Conservation (phyloP, 2,329 filamentous ascomycete genomes). For the Neophaeococcomyces aloes region DNA sequence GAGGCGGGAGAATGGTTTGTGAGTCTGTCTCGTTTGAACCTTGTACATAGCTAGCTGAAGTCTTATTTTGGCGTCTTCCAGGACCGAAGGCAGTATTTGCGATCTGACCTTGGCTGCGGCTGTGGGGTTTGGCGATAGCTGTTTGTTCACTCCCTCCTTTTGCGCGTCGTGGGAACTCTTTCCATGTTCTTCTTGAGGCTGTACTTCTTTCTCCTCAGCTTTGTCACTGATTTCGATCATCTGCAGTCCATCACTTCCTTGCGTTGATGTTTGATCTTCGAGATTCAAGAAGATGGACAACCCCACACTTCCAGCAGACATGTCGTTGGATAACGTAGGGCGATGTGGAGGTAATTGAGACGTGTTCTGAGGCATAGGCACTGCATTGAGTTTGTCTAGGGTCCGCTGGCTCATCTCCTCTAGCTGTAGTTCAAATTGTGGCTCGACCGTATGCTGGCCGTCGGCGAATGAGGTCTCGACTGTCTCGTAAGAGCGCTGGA, state of each 20-base stretch:
- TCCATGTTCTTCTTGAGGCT: slow-evolving; percentile 27
- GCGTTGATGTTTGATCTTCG: slow-evolving; percentile 15
- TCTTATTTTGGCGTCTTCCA: slow-evolving; percentile 17
- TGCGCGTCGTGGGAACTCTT: slow-evolving; percentile 15
- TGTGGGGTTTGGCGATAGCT: slow-evolving; percentile 2
- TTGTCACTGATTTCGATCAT: slow-evolving; percentile 23
- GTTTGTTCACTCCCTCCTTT: slow-evolving; percentile 14
- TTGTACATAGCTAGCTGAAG: slow-evolving; percentile 23
- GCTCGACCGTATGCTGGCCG: slow-evolving; percentile 17
- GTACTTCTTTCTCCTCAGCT: slow-evolving; percentile 30
- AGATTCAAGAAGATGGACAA: slow-evolving; percentile 22
- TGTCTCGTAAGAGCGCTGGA: slow-evolving; percentile 12
- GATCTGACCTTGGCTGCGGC: too few species aligned
- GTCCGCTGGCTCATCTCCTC: slow-evolving; percentile 22
- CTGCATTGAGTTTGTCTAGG: slow-evolving; percentile 18
- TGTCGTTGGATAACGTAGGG: slow-evolving; percentile 13
- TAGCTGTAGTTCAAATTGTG: slow-evolving; percentile 18
- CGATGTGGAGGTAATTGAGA: slow-evolving; percentile 14
- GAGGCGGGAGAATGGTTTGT: slow-evolving; percentile 18
- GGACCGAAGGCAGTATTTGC: too few species aligned
- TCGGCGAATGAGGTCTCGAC: slow-evolving; percentile 13
- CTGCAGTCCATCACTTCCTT: slow-evolving; percentile 14
- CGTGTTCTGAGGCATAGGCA: slow-evolving; percentile 12
- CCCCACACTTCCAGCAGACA: slow-evolving; percentile 19
- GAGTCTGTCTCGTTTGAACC: slow-evolving; percentile 21